Evolutionary conservation across 2,329 filamentous ascomycete species (phyloP).

Genomic region (Sporothrix schenckii): DNA sequence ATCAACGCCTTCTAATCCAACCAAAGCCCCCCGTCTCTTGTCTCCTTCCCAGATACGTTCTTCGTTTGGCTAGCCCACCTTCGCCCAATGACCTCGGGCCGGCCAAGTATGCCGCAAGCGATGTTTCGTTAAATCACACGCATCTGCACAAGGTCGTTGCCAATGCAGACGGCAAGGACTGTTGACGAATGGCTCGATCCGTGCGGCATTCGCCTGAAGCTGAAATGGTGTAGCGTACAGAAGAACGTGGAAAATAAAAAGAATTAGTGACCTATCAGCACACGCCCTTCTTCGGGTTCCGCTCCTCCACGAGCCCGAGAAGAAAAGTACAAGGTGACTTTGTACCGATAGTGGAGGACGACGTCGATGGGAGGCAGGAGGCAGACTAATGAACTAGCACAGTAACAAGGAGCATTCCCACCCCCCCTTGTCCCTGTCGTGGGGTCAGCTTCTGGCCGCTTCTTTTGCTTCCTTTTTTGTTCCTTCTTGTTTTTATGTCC

Average conservation of each 20-base stretch:
- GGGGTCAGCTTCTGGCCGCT: neutral
- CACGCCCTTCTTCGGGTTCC: neutral
- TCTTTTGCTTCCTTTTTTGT: neutral
- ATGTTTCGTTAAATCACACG: neutral
- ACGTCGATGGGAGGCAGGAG: too few relatives aligned
- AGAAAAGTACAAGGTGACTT: slow-evolving; percentile 1
- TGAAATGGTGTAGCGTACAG: too few relatives aligned
- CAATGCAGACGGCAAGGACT: neutral
- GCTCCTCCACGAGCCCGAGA: neutral
- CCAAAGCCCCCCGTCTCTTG: neutral
- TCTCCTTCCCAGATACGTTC: neutral
- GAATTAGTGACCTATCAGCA: neutral
- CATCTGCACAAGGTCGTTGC: neutral
- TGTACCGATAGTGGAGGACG: neutral
- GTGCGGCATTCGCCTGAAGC: neutral
- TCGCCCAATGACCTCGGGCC: neutral
- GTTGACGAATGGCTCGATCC: neutral
- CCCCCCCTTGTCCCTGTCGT: neutral
- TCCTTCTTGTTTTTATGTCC: neutral
- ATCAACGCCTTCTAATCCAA: neutral
- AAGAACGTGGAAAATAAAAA: neutral
- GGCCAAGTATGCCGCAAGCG: neutral
- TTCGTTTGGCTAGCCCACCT: neutral
- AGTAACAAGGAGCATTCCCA: neutral
- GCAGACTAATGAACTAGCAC: too few relatives aligned